Base-by-base conservation (phyloP, 2,329 filamentous ascomycete species). In the Nemania abortiva region DNA sequence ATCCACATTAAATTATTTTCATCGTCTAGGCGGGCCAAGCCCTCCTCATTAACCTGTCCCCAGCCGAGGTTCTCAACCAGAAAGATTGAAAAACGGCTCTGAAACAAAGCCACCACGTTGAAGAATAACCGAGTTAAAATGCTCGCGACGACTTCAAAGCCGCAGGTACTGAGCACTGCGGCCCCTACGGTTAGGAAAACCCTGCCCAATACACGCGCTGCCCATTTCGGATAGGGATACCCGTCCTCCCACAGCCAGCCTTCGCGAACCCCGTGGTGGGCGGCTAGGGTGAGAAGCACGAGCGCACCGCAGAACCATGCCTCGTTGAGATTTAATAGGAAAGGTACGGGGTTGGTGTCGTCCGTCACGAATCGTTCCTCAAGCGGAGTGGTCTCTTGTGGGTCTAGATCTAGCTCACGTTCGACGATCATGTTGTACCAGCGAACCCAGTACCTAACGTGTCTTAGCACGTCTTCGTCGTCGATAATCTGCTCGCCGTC, bases 91-190 rank as follows among this genome's bases (percentile, higher is more conserved):
- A 73, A 15, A 20, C 11, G 6, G 10, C 72, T 11, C 1, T 47
- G 18, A 18, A 73, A 22, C 1, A 1, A 2, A 37, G 3, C 11
- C 11, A 2, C 4, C 34, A 20, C 6, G 55, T 39, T 10, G 0
- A 7, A 42, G 39, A n/a, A 69, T 64, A 2, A 49, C 3, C 2
- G 52, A 31, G 68, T 64, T 18, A 68, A 2, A 11, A 69, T 3
- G 20, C 66, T 72, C 2, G 70, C 74, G 13, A 68, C 0, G 6
- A 74, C 37, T 31, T 77, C 75, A 54, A 74, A 75, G 18, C 34
- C 29, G 1, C 76, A 10, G 3, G 73, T 76, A 62, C 74, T 77
- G 7, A 70, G 15, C 10, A 76, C 50, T 3, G 74, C 65, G 20
- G 72, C 62, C 1, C 58, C 63, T 34, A 76, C 45, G 6, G 72